Evolutionary conservation across 306 rosid genomes (phyloP).

Genomic region (Lotus japonicus): DNA sequence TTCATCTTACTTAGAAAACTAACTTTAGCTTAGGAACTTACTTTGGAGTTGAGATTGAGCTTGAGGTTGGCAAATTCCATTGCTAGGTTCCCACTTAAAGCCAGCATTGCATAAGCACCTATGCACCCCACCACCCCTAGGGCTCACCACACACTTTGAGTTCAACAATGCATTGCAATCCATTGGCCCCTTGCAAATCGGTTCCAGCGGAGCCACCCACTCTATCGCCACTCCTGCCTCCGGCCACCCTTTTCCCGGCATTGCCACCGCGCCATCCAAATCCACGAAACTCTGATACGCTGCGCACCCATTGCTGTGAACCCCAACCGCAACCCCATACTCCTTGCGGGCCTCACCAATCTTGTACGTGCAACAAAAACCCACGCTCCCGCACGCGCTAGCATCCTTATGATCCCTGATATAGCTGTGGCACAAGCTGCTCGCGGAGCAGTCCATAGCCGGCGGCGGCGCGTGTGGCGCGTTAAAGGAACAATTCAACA

Average conservation of each 20-base stretch:
- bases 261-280: not conserved
- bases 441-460: constrained; percentile 20
- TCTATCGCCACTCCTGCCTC: constrained; percentile 41
- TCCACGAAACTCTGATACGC: constrained; percentile 42
- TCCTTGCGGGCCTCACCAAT: constrained; percentile 10
- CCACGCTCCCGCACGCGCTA: not conserved
- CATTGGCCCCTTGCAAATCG: constrained; percentile 19
- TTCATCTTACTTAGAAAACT: no score
- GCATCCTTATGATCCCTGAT: constrained; percentile 15
- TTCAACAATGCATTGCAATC: constrained; percentile 39
- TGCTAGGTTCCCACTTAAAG: constrained; percentile 39
- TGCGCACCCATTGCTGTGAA: constrained; percentile 22
- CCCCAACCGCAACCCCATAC: not conserved
- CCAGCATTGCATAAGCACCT: constrained; percentile 40
- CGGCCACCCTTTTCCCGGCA: constrained; percentile 29
- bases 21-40: not conserved
- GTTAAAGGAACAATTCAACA: constrained; percentile 28
- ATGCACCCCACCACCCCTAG: not conserved
- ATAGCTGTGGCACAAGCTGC: constrained; percentile 30
- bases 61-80: constrained; percentile 27
- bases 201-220: constrained; percentile 39
- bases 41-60: not conserved
- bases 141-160: constrained; percentile 37
- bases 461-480: constrained; percentile 9
- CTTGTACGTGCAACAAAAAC: constrained; percentile 24